Evolutionary conservation across 2,329 filamentous ascomycete genomes (phyloP).

Genomic region (Ophiosphaerella herpotricha): DNA sequence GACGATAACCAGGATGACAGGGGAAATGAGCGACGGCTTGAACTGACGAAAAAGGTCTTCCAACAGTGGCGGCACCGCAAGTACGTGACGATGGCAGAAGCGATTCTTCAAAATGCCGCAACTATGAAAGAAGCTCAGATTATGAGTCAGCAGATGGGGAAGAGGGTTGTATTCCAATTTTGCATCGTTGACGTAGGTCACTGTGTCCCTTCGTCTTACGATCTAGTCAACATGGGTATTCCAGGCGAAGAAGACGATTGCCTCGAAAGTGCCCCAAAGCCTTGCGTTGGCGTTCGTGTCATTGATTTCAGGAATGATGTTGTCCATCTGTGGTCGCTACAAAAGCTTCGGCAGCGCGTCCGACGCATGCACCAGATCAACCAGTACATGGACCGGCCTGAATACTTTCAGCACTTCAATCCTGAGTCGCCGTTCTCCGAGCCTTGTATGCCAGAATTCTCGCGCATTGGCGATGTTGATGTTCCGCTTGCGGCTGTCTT

Average conservation of each 20-base stretch:
- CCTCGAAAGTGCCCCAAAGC: constrained; percentile 80
- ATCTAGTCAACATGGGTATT: constrained; percentile 91
- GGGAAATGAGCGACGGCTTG: constrained; percentile 67
- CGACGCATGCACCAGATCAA: constrained; percentile 95
- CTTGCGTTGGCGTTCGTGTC: constrained; percentile 87
- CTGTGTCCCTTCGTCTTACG: constrained; percentile 88
- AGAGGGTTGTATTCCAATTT: constrained; percentile 93
- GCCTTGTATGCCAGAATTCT: constrained; percentile 87
- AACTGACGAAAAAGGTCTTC: constrained; percentile 68
- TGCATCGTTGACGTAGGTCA: constrained; percentile 88
- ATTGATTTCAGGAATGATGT: constrained; percentile 87
- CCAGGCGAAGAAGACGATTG: constrained; percentile 83
- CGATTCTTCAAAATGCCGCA: constrained; percentile 83
- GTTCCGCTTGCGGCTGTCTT: constrained; percentile 93
- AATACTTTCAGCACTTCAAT: constrained; percentile 91
- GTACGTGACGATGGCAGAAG: constrained; percentile 93
- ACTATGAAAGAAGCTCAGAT: constrained; percentile 94
- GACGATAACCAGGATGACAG: constrained; percentile 67
- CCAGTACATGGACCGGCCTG: constrained; percentile 92
- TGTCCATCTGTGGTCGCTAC: constrained; percentile 90
- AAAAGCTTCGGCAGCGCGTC: constrained; percentile 86
- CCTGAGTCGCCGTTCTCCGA: constrained; percentile 94
- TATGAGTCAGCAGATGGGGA: constrained; percentile 95
- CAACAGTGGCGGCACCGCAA: constrained; percentile 81
- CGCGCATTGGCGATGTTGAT: constrained; percentile 88